Conservation (phyloP, 2,329 filamentous ascomycete species). For the Dothideomycetes sp. region DNA sequence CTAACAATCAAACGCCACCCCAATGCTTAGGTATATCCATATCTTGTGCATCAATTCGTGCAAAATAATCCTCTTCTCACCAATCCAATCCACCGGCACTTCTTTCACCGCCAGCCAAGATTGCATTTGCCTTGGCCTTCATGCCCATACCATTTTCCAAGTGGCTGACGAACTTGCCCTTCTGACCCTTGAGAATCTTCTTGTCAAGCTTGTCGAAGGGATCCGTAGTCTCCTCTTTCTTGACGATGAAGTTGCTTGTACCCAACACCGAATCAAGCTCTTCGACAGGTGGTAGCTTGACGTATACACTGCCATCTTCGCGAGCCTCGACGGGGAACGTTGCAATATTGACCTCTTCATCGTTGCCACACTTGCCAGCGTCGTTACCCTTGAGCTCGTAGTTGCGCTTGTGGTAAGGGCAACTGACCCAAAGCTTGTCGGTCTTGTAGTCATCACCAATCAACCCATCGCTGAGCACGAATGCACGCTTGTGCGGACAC, state of each 20-base stretch:
- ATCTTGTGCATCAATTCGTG: conserved; percentile 10
- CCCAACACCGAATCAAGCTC: conserved; percentile 74
- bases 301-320: conserved; percentile 66
- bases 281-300: conserved; percentile 69
- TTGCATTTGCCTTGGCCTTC: conserved; percentile 33
- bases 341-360: conserved; percentile 67
- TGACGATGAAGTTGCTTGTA: conserved; percentile 69
- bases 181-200: conserved; percentile 48
- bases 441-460: conserved; percentile 57
- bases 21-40: conserved; percentile 5
- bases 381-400: conserved; percentile 61
- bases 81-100: conserved; percentile 36
- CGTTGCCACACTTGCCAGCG: conserved; percentile 64
- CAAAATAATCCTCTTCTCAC: conserved; percentile 20
- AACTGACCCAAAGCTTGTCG: conserved; percentile 72
- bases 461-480: conserved; percentile 78
- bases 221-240: conserved; percentile 54
- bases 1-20: conserved; percentile 12
- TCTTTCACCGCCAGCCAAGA: conserved; percentile 37
- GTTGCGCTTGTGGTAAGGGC: conserved; percentile 84
- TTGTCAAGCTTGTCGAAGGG: conserved; percentile 49
- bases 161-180: conserved; percentile 38
- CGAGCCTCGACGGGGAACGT: conserved; percentile 71
- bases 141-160: conserved; percentile 36
- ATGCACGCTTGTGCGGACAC: conserved; percentile 87